Evolutionary conservation across 768 basidiomycete genomes (phyloP), one percentile per base, ranked within the genome.

Genomic region (Termitomyces sp.): DNA sequence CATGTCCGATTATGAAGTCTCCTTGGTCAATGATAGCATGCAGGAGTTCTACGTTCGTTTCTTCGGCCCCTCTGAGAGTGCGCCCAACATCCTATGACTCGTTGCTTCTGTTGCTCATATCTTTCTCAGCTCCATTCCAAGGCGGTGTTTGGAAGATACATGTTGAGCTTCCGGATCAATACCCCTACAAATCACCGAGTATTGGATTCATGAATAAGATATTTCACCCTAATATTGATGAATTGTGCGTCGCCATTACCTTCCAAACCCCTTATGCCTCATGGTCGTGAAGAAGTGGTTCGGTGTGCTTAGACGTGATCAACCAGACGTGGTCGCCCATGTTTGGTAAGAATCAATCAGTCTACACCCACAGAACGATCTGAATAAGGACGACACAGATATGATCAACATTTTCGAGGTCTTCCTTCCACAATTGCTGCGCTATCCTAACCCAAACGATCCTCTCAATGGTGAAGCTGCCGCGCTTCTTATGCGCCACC

Each of bases 191-290:
- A 75, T 96, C 93, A 32, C 97, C 97, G 5, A 95, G 93, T 70
- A 99, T 99, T 65, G 97, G 97, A 2, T 99, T 99, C 76, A 95
- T 97, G 93, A 99, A 99, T 84, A 98, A 98, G 89, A 98, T 99
- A 72, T 98, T 97, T 71, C 97, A 98, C 68, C 97, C 97, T 20
- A 99, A 99, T 70, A 99, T 99, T 69, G 97, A 99, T 75, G 97
- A 99, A 74, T 78, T 97, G 90, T 98, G 72, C 70, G 93, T 79
- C n/a, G 49, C 28, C 46, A 60, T 57, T 20, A 51, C 57, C 33
- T 43, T 38, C 44, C n/a, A 47, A n/a, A 55, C 23, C 5, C 48
- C 38, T 40, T 32, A 56, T 50, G 16, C 50, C 60, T 66, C 57
- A 66, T 54, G 40, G 49, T 20, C 55, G 43, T 61, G 33, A 71